Conservation (phyloP, 2,329 filamentous ascomycete species). For the Didymella exigua region DNA sequence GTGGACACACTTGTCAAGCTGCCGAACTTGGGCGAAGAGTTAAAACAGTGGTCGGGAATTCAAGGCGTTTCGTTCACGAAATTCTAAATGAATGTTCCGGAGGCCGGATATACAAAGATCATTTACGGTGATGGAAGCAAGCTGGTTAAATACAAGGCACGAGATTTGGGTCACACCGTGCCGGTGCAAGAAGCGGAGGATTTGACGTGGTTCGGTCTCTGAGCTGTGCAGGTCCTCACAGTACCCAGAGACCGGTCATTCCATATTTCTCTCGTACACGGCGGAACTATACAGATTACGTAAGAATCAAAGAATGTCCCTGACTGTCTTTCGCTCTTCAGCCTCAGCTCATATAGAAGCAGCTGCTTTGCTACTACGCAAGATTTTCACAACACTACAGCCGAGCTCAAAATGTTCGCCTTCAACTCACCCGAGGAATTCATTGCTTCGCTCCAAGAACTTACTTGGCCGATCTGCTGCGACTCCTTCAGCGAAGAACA, state of each 20-base stretch:
- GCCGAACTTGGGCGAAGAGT: slow-evolving; percentile 32
- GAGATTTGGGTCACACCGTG: slow-evolving; percentile 35
- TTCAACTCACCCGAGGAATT: background rate
- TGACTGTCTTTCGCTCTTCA: background rate
- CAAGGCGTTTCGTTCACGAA: slow-evolving; percentile 23
- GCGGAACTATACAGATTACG: too few relatives aligned
- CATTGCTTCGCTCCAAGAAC: background rate
- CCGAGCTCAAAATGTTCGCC: too few relatives aligned
- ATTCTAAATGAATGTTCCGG: slow-evolving; percentile 25
- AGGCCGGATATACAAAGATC: slow-evolving; percentile 33
- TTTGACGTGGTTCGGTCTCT: slow-evolving; percentile 13
- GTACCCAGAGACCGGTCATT: too few relatives aligned
- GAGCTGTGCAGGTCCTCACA: background rate
- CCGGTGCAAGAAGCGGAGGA: slow-evolving; percentile 19
- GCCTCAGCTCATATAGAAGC: background rate
- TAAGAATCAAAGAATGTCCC: background rate
- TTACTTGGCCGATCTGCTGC: background rate
- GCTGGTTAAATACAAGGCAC: slow-evolving; percentile 31
- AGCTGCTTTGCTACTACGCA: background rate
- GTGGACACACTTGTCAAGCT: slow-evolving; percentile 40
- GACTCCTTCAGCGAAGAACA: background rate
- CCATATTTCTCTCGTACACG: too few relatives aligned
- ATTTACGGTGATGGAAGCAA: slow-evolving; percentile 37
- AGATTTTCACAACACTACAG: background rate
- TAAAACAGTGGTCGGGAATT: slow-evolving; percentile 40